A percentile compares a stretch with the other conserved stretches of the same genome.
These are phyloP conservation scores for Sclerotinia subarctica DNA, from an alignment of 2,329 filamentous ascomycete genomes.

Conservation along the genomic window DNA sequence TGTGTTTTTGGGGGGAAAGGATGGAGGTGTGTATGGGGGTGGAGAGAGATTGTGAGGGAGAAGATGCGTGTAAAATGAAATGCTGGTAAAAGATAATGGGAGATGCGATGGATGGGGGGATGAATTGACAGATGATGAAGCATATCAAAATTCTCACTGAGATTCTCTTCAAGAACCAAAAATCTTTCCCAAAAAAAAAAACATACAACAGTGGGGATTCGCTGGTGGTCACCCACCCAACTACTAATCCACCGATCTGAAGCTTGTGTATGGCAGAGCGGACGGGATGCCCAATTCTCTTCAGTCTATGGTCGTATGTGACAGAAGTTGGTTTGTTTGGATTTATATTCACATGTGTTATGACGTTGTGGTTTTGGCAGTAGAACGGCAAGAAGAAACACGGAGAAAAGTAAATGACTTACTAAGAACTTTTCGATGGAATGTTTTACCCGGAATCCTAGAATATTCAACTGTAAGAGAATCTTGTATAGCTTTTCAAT, in stretches of 20 bases:
- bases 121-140: not conserved
- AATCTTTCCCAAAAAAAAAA: not conserved
- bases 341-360: not conserved
- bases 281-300: constrained; percentile 18
- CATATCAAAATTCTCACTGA: not conserved
- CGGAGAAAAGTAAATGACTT: constrained; percentile 35
- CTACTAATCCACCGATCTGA: constrained; percentile 19
- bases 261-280: constrained; percentile 20
- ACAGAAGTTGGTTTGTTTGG: accelerated
- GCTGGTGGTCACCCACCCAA: constrained; percentile 19
- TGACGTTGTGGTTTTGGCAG: not conserved
- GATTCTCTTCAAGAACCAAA: not conserved
- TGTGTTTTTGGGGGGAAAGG: not conserved
- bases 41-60: not conserved
- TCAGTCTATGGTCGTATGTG: constrained; percentile 22
- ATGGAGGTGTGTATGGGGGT: not conserved
- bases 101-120: not conserved
- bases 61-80: not conserved
- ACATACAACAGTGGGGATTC: constrained; percentile 18
- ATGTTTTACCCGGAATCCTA: constrained; percentile 69
- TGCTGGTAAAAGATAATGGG: not conserved
- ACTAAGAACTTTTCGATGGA: constrained; percentile 76
- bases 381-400: too few species aligned
- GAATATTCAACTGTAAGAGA: constrained; percentile 76
- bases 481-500: constrained; percentile 54